phyloP scores from a whole-genome alignment of 768 basidiomycete genomes.

The Russula abietina region DNA sequence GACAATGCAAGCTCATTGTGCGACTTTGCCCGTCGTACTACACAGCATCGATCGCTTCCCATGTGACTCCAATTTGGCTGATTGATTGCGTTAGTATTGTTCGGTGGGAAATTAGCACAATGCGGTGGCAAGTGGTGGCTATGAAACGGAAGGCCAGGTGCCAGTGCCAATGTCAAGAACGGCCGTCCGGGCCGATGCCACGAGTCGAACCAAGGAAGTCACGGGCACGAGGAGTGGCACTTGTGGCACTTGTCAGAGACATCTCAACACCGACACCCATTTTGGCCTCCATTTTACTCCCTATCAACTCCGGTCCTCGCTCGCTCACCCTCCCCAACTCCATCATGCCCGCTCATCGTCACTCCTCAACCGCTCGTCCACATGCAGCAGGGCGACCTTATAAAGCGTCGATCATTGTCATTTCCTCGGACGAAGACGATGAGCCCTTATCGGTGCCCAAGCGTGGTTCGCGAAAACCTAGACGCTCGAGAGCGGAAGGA shows the following conservation, averaged over 20 bases:
- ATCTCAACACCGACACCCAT: too few species aligned
- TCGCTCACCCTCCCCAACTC: not conserved
- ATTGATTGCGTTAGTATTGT: not conserved
- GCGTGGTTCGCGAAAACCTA: constrained; percentile 2
- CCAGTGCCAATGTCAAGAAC: not conserved
- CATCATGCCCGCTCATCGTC: constrained; percentile 16
- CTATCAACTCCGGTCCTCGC: constrained; percentile 3
- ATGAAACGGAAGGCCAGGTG: not conserved
- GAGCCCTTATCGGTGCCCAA: not conserved
- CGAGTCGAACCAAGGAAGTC: not conserved
- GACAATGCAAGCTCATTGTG: not conserved
- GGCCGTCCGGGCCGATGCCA: constrained; percentile 9
- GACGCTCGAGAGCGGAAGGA: not conserved
- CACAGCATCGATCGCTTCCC: not conserved
- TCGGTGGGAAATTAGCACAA: too few species aligned
- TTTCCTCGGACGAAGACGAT: constrained; percentile 21
- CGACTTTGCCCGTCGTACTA: not conserved
- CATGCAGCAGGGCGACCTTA: not conserved
- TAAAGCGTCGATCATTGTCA: constrained; percentile 14
- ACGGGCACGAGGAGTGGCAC: not conserved
- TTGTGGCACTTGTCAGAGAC: too few species aligned
- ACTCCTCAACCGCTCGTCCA: not conserved
- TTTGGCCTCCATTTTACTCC: constrained; percentile 4
- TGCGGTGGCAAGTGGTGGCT: too few species aligned
- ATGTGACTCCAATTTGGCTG: not conserved